Evolutionary conservation across 148 eudicot species (phyloP).

Genomic region (Cornus florida): DNA sequence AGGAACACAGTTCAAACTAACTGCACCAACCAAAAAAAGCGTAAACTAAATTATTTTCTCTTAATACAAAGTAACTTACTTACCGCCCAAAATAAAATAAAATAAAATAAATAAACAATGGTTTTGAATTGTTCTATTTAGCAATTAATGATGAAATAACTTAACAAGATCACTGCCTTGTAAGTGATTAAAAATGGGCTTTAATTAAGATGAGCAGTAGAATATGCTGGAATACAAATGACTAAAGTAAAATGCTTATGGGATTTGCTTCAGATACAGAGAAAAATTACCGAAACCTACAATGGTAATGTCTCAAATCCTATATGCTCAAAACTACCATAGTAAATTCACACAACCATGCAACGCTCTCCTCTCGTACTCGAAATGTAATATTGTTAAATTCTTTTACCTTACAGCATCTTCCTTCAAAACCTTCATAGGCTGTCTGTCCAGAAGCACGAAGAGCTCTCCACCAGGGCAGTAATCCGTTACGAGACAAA

Average conservation of each 20-base stretch:
- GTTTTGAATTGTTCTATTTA: no score
- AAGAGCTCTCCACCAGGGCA: conserved; percentile 97
- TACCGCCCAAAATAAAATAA: no score
- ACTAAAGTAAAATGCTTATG: neutral
- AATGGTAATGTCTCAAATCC: neutral
- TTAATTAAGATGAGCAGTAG: no score
- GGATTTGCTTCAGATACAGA: neutral
- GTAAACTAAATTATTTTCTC: no score
- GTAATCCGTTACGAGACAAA: conserved; percentile 92
- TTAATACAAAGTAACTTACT: no score
- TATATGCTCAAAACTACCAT: neutral
- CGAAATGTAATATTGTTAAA: neutral
- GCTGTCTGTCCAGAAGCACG: conserved; percentile 80
- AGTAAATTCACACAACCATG: neutral
- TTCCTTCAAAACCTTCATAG: conserved; percentile 83
- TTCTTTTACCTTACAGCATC: conserved; percentile 75
- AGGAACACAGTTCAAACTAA: no score
- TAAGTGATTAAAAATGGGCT: no score
- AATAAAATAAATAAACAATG: no score
- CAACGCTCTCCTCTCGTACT: neutral
- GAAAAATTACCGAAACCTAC: neutral
- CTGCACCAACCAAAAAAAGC: no score
- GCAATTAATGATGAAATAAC: no score
- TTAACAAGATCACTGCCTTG: no score
- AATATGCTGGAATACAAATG: no score